These are phyloP conservation scores for Pseudopithomyces chartarum DNA, from an alignment of 2,329 filamentous ascomycete species.

Conservation along the genomic window DNA sequence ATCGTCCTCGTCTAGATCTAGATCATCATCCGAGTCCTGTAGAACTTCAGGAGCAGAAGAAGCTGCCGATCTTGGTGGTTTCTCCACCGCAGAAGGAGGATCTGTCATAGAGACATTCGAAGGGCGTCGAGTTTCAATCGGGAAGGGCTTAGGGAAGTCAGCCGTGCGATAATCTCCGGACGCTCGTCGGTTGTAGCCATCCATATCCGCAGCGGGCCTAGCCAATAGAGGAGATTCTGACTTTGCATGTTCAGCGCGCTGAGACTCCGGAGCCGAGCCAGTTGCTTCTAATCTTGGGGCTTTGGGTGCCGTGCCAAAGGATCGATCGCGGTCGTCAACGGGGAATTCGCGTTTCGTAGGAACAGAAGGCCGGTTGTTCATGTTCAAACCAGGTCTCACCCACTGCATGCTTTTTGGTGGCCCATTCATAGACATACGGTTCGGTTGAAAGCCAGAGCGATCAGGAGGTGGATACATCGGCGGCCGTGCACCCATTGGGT, in stretches of 20 bases:
- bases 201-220: constrained; percentile 20
- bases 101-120: constrained; percentile 44
- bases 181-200: constrained; percentile 26
- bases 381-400: constrained; percentile 47
- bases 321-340: constrained; percentile 49
- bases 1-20: constrained; percentile 53
- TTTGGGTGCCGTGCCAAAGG: constrained; percentile 38
- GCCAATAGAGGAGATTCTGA: constrained; percentile 28
- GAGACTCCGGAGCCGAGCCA: constrained; percentile 21
- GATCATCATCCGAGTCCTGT: constrained; percentile 53
- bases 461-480: constrained; percentile 36
- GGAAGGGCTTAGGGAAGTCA: constrained; percentile 29
- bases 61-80: constrained; percentile 34
- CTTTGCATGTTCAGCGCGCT: constrained; percentile 27
- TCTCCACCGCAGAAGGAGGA: constrained; percentile 31
- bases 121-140: constrained; percentile 37
- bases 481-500: constrained; percentile 34
- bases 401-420: constrained; percentile 48
- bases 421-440: constrained; percentile 39
- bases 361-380: constrained; percentile 37
- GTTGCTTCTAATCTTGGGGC: constrained; percentile 39
- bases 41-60: constrained; percentile 39
- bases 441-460: constrained; percentile 30
- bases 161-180: constrained; percentile 27
- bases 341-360: constrained; percentile 53